These are phyloP conservation scores for Tuber magnatum DNA, from an alignment of 495 filamentous ascomycete species.

Conservation along the genomic window DNA sequence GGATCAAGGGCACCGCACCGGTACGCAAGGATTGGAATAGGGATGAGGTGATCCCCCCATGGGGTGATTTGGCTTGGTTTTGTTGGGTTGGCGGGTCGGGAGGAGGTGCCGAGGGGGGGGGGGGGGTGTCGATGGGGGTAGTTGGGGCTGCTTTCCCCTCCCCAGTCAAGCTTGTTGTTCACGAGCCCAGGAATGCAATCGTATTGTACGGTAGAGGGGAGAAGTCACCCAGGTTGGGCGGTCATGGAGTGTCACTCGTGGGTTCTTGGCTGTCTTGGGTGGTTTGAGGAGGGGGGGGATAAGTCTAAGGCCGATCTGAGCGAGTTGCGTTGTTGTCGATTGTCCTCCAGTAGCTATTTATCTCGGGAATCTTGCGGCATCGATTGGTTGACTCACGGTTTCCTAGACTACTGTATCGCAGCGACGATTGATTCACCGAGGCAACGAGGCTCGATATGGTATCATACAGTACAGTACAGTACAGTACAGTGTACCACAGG, in stretches of 20 bases:
- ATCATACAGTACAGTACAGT: neutral
- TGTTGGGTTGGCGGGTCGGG: neutral
- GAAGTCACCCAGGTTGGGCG: fast-evolving
- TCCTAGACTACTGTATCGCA: neutral
- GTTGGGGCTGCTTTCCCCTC: too few species aligned
- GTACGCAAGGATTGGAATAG: neutral
- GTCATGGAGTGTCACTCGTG: neutral
- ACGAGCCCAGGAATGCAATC: neutral
- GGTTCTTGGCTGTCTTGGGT: neutral
- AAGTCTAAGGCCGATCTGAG: neutral
- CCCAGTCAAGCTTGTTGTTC: neutral
- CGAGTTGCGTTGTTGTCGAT: neutral
- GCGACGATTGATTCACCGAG: neutral
- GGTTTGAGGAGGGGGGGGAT: neutral
- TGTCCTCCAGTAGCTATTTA: neutral
- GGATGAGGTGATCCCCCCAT: neutral
- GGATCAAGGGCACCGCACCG: neutral
- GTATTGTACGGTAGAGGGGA: neutral
- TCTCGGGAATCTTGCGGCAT: neutral
- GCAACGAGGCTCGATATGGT: neutral
- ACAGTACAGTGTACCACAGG: too few species aligned
- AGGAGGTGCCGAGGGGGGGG: neutral
- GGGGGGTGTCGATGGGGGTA: too few species aligned
- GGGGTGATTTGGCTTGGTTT: neutral
- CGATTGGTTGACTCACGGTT: neutral